These are phyloP conservation scores for Hypoxylon sp. DNA, from an alignment of 2,329 filamentous ascomycete species.

Conservation along the genomic window DNA sequence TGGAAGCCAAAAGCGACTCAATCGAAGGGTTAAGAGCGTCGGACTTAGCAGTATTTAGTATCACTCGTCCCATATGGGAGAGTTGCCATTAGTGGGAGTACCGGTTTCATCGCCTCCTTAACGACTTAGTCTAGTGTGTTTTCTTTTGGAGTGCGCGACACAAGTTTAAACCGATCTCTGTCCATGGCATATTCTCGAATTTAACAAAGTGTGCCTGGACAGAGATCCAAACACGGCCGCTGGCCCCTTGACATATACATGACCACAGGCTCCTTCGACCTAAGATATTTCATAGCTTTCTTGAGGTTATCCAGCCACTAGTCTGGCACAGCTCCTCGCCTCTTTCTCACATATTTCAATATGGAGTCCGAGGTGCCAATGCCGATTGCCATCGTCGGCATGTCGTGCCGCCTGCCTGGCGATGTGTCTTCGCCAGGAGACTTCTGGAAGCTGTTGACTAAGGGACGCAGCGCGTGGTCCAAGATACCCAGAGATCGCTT, in stretches of 20 bases:
- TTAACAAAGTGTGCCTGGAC: neutral
- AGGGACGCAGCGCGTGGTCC: constrained; percentile 76
- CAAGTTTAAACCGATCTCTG: constrained; percentile 28
- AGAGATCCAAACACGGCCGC: constrained; percentile 1
- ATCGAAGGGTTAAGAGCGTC: constrained; percentile 2
- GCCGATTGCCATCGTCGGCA: constrained; percentile 75
- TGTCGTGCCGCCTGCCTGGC: constrained; percentile 75
- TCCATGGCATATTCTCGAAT: constrained; percentile 11
- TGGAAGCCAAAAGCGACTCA: constrained; percentile 30
- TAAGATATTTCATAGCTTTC: constrained; percentile 4
- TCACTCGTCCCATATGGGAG: constrained; percentile 20
- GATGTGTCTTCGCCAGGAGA: constrained; percentile 70
- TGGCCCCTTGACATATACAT: constrained; percentile 28
- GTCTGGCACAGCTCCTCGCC: constrained; percentile 21
- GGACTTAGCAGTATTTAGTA: constrained; percentile 20
- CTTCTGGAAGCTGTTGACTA: constrained; percentile 78
- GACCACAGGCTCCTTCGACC: constrained; percentile 13
- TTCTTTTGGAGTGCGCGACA: constrained; percentile 7
- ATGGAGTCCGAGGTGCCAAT: constrained; percentile 43
- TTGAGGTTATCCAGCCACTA: constrained; percentile 16
- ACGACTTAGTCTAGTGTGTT: neutral
- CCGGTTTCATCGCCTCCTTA: constrained; percentile 28
- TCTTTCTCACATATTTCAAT: constrained; percentile 14
- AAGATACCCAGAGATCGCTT: constrained; percentile 77
- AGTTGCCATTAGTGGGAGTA: constrained; percentile 19